Evolutionary conservation across 345 rosid genomes (phyloP).

Genomic region (Geranium brycei): DNA sequence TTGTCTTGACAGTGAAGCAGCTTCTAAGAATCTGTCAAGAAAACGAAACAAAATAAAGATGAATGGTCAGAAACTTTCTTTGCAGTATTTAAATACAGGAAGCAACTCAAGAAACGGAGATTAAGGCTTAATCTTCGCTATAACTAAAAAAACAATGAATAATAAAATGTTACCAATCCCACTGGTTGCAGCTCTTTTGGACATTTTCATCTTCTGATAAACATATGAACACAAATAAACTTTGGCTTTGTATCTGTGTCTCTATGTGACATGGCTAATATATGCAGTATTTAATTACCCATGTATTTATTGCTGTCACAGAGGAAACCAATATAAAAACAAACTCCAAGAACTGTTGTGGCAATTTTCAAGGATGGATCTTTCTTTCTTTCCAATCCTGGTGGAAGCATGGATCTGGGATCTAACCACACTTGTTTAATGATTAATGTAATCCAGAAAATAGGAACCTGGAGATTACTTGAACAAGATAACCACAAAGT

Average conservation of each 20-base stretch:
- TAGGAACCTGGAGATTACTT: no score
- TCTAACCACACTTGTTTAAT: background rate
- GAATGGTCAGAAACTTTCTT: background rate
- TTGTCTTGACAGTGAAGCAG: background rate
- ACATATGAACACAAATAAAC: background rate
- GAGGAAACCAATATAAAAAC: background rate
- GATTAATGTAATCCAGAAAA: background rate
- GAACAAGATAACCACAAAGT: no score
- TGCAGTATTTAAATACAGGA: background rate
- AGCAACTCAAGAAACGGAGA: conserved; percentile 31
- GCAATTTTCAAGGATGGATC: background rate
- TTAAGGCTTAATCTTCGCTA: conserved; percentile 27
- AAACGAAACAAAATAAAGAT: background rate
- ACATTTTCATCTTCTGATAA: background rate
- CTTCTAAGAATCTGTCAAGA: background rate
- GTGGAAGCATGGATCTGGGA: background rate
- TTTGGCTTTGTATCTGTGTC: background rate
- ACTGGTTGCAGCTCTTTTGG: no score
- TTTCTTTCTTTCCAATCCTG: background rate
- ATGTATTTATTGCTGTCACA: background rate
- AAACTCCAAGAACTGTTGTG: background rate
- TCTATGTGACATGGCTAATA: conserved; percentile 4
- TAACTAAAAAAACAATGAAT: conserved; percentile 20
- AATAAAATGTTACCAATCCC: background rate
- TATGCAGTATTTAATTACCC: conserved; percentile 1